Base-by-base conservation (phyloP, 1,284 basidiomycete species). In the Cerioporus squamosus region DNA sequence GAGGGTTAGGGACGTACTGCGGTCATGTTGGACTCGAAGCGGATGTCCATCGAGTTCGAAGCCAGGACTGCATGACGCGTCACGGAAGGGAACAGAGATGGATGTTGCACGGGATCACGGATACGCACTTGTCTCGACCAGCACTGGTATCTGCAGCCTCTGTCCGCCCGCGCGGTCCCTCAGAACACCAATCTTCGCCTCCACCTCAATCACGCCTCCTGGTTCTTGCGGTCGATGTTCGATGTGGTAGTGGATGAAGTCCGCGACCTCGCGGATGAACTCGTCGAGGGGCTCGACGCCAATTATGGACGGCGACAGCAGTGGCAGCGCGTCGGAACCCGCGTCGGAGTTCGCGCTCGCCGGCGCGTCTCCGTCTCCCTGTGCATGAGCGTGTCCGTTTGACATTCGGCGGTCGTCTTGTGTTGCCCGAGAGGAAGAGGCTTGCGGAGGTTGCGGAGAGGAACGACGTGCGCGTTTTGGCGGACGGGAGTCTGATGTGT, bases 281-380 rank as follows among this genome's bases (percentile, higher is more conserved):
- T 98, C 96, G 75, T 98, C 96, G 40, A 95, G 78, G 2, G 97
- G 95, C 68, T 96, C 93, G 49, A 96, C 88, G 56, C 93, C 94
- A 44, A 98, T 89, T 66, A 98, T 94, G 20, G 92, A 94, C 20
- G 94, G 84, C 22, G 93, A 93, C 29, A 97, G 81, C 3, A 88
- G 87, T 4, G 87, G 87, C n/a, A 86, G 53, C 24, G 55, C 47
- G 24, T 60, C 44, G 10, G 61, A 46, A 8, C 42, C 42, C 31
- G 56, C 56, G 2, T 59, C 36, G 22, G 56, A 43, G 14, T 65
- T 67, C 24, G 15, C 20, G 10, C 26, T 39, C 7, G 22, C 7
- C 12, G 31, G 22, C 17, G n/a, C 17, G 5, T 43, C 39, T 18
- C 23, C 17, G 31, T 43, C 39, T 18, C 61, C 62, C 47, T 64